These are phyloP conservation scores for Tetraselmis chui DNA, from an alignment of 139 green algal species.

Conservation along the genomic window DNA sequence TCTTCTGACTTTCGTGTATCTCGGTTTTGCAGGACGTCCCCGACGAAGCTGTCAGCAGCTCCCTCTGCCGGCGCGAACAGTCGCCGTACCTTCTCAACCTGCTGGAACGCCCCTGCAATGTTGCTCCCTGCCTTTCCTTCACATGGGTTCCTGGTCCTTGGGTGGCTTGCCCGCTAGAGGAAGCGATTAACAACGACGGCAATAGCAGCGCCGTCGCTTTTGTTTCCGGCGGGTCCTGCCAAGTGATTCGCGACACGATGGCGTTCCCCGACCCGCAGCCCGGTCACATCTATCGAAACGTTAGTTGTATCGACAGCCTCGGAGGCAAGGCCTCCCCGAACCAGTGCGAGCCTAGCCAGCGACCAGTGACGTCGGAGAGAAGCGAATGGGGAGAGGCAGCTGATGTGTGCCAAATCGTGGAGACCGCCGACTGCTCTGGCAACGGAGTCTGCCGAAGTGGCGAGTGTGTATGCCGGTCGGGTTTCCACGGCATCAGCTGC, in stretches of 20 bases:
- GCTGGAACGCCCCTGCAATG: background rate
- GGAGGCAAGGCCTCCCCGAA: too few species aligned
- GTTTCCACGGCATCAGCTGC: background rate
- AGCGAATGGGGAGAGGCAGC: background rate
- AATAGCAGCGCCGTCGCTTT: background rate
- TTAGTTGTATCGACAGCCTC: background rate
- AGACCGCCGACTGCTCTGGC: background rate
- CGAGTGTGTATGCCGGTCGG: background rate
- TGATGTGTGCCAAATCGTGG: background rate
- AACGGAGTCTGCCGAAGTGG: background rate
- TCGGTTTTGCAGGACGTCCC: background rate
- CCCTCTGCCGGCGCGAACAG: background rate
- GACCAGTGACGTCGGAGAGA: background rate
- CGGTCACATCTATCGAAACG: background rate
- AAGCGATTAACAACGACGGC: background rate
- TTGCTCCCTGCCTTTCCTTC: background rate
- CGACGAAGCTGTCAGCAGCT: background rate
- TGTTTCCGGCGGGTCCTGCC: background rate
- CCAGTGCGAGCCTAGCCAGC: background rate
- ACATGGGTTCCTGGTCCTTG: background rate
- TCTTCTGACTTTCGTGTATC: too few species aligned
- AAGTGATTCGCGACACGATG: background rate
- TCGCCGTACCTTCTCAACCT: background rate
- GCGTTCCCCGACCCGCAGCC: background rate
- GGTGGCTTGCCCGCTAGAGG: background rate